Evolutionary conservation across 1,284 basidiomycete species (phyloP), one percentile per base, ranked within the genome.

Genomic region (Ceratobasidium sp.): DNA sequence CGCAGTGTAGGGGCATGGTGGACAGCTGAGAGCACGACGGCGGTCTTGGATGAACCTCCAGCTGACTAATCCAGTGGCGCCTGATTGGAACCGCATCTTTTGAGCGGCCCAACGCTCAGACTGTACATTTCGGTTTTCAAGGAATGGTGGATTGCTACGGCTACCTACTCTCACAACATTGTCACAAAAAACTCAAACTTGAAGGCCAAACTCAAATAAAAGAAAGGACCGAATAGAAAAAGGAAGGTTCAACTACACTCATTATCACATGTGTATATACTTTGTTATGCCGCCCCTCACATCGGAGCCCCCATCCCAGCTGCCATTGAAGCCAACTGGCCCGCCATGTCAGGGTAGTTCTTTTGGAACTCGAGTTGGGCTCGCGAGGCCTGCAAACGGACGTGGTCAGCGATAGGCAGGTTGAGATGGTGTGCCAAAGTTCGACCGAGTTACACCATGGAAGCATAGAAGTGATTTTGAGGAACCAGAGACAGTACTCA

Each of bases 331-430:
- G 77, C 78, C 60, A 82, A 73, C 47, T 77, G 72, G 69, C 78
- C 77, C 8, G 90, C 92, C 84, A 90, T 87, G 72, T 90, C 85
- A 0, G 94, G 94, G 77, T 94, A 96, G 74, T 87, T 87, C 76
- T 86, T 83, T 77, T 90, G 82, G 79, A 96, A 96, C 74, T 92
- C 85, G 65, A 91, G 79, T 77, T 96, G 93, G 13, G 93, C 87
- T 69, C 83, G 81, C 58, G 92, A 90, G 8, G 93, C 93, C 87
- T 93, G 75, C 70, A 77, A 75, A 76, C 73, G 74, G 74, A 58
- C 45, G 31, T 20, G 25, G 27, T 71, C 52, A 72, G 60, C 27
- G n/a, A n/a, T n/a, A n/a, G 8, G 17, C 32, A 34, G 15, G 58
- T 15, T 55, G 27, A 1, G 17, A 2, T 57, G 42, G 50, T 38